Base-by-base conservation (phyloP, 495 filamentous ascomycete species). In the Daldinia caldariorum region DNA sequence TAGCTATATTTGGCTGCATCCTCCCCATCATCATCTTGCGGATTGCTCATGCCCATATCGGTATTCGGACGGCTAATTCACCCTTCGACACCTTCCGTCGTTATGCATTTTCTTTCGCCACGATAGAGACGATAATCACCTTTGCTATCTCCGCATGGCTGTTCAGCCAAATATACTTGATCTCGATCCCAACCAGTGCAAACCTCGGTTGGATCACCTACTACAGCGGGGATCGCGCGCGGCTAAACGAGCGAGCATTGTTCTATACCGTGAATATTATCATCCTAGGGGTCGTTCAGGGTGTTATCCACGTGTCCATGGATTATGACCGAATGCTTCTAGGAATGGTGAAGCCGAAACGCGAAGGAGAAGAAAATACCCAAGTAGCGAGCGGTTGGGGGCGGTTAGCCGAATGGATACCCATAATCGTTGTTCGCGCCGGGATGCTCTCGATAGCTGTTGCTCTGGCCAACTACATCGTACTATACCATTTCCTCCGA, bases 191-290 rank as follows among this genome's bases (percentile, higher is more conserved):
- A n/a, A 74, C 83, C n/a, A 78, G 80, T 7, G 87, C 89, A 8
- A 84, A 90, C 43, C 80, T 97, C 16, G 83, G 87, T 56, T 91
- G 89, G 86, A 87, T 95, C 58, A 90, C 90, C 26, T 83, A 87
- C 50, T 82, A 79, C 39, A 82, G 74, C 63, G 81, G 91, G 61
- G 93, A 95, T 76, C 86, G 94, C 14, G 83, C 89, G 13, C 86
- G 86, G n/a, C 78, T 97, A 66, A 99, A 99, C 76, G 95, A 99
- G 79, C 83, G 91, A 68, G 88, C 92, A 0, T 84, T 99, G 35
- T 97, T 93, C 78, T 82, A 97, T 16, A 88, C 91, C 8, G 87
- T 87, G 45, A 86, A 90, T 70, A 85, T 94, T 61, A 66, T 91
- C 6, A 77, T 88, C 0, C 80, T 94, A 16, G 93, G 91, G 5